phyloP scores from a whole-genome alignment of 495 filamentous ascomycete species.

The Cetradonia linearis region DNA sequence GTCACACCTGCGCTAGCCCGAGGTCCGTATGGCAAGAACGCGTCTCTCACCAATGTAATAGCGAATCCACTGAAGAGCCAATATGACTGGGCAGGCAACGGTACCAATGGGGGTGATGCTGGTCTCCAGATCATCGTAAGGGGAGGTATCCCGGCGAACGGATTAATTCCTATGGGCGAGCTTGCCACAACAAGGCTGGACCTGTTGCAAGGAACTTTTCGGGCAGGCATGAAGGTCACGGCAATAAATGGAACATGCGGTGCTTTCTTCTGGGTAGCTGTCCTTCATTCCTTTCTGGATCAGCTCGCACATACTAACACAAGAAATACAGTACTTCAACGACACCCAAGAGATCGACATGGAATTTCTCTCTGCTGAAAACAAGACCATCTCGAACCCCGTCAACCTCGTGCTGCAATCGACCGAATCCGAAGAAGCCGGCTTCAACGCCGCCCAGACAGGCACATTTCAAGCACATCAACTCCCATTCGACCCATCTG shows the following conservation, averaged over 20 bases:
- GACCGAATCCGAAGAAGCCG: constrained; percentile 39
- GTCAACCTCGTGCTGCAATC: constrained; percentile 68
- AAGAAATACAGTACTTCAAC: constrained; percentile 50
- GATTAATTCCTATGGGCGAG: constrained; percentile 50
- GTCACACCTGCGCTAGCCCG: constrained; percentile 40
- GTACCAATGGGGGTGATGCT: constrained; percentile 38
- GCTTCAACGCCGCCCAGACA: constrained; percentile 48
- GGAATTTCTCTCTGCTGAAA: constrained; percentile 58
- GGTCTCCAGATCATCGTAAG: constrained; percentile 53
- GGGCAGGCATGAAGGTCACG: constrained; percentile 54
- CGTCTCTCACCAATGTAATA: constrained; percentile 43
- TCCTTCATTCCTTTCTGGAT: background rate
- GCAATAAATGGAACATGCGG: constrained; percentile 53
- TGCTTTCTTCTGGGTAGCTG: constrained; percentile 64
- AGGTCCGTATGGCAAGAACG: constrained; percentile 58
- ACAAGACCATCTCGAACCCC: constrained; percentile 39
- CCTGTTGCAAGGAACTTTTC: constrained; percentile 54
- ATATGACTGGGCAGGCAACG: constrained; percentile 31
- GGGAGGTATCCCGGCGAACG: constrained; percentile 32
- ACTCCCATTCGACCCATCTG: constrained; percentile 52
- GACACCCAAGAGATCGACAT: constrained; percentile 74
- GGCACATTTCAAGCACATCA: constrained; percentile 42
- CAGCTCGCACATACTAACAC: constrained; percentile 5
- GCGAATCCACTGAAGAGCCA: constrained; percentile 38
- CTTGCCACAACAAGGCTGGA: constrained; percentile 47